Conservation (phyloP, 2,329 filamentous ascomycete genomes). For the Monosporascus cannonballus region DNA sequence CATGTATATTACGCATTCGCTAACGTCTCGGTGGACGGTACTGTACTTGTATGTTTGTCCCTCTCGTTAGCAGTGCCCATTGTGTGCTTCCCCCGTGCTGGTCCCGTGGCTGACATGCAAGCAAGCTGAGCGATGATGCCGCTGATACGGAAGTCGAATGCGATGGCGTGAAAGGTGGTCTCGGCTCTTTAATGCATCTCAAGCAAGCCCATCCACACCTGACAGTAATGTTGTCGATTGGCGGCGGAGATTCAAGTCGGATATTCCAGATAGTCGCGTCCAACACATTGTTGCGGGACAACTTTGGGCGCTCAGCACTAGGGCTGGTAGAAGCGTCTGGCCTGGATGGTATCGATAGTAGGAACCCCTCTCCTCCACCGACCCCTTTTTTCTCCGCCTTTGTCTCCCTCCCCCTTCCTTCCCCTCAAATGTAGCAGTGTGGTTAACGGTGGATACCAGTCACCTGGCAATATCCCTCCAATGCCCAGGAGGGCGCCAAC, state of each 20-base stretch:
- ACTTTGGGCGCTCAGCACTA: constrained; percentile 63
- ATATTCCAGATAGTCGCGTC: constrained; percentile 63
- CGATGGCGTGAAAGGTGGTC: constrained; percentile 63
- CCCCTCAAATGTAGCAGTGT: no score
- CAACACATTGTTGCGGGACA: constrained; percentile 54
- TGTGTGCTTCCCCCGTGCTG: background rate
- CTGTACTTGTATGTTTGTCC: constrained; percentile 60
- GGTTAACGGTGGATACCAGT: constrained; percentile 41
- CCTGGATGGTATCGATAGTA: constrained; percentile 73
- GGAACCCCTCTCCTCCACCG: constrained; percentile 17
- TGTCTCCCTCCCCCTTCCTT: no score
- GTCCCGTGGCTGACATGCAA: background rate
- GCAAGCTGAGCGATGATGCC: constrained; percentile 73
- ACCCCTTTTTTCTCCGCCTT: background rate
- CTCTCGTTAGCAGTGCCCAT: background rate
- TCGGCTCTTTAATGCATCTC: constrained; percentile 67
- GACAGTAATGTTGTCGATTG: constrained; percentile 71
- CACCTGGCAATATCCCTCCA: constrained; percentile 72
- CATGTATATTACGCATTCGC: constrained; percentile 82
- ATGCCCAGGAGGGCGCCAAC: constrained; percentile 59
- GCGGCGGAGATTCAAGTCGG: constrained; percentile 59
- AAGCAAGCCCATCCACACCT: constrained; percentile 66
- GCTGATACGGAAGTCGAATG: constrained; percentile 68
- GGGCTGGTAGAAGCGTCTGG: constrained; percentile 64
- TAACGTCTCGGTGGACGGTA: constrained; percentile 64